Conservation (phyloP, 495 filamentous ascomycete species). For the Aspergillus mulundensis region DNA sequence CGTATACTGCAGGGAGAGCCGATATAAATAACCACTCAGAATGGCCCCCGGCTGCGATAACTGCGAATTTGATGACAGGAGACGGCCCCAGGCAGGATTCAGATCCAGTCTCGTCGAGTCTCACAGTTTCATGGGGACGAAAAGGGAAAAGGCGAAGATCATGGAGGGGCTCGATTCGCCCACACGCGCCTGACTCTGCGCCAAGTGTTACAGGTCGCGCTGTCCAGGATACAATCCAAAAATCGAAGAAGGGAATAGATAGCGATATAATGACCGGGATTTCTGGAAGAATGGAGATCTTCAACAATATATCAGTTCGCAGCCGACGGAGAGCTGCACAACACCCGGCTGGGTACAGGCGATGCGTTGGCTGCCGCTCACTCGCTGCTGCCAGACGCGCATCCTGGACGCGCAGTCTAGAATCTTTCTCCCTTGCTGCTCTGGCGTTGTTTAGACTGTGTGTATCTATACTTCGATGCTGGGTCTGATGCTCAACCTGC, state of each 20-base stretch:
- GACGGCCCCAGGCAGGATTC: not conserved
- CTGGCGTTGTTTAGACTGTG: not conserved
- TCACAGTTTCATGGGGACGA: slow-evolving; percentile 6
- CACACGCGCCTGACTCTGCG: slow-evolving; percentile 7
- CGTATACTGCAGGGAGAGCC: not conserved
- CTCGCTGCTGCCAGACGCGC: slow-evolving; percentile 12
- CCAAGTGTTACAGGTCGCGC: slow-evolving; percentile 19
- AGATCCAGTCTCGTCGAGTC: not conserved
- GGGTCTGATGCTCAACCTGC: not conserved
- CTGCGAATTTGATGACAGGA: not conserved
- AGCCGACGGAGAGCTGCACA: not conserved
- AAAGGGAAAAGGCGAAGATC: slow-evolving; percentile 3
- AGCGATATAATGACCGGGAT: not conserved
- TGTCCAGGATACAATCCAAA: not conserved
- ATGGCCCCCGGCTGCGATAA: not conserved
- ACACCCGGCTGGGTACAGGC: not conserved
- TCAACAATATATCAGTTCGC: not conserved
- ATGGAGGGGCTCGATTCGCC: slow-evolving; percentile 18
- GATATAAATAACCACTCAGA: slow-evolving; percentile 5
- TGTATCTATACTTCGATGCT: not conserved
- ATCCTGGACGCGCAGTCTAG: not conserved
- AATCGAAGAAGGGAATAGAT: not conserved
- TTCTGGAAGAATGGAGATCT: not conserved
- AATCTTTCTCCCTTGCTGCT: not conserved
- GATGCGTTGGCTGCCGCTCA: slow-evolving; percentile 20